phyloP scores from a whole-genome alignment of 352 stramenopile species.

The Albugo candida region DNA sequence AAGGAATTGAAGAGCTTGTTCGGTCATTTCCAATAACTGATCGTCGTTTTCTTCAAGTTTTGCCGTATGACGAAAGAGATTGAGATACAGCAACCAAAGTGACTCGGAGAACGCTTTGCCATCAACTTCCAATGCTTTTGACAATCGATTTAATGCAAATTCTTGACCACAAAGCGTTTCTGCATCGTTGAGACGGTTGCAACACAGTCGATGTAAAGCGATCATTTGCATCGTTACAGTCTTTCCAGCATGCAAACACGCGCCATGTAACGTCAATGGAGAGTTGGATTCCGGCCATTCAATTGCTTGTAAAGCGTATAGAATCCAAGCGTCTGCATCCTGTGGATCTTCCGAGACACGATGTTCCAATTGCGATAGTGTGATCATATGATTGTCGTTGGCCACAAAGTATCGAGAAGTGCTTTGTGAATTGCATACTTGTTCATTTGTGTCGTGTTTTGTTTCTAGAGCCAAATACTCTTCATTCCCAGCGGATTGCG shows the following conservation, averaged over 20 bases:
- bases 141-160: neutral
- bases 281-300: neutral
- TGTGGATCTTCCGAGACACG: conserved; percentile 2
- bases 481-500: conserved; percentile 3
- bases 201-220: too few relatives aligned
- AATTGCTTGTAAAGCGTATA: conserved; percentile 7
- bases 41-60: neutral
- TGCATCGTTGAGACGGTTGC: too few relatives aligned
- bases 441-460: neutral
- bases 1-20: neutral
- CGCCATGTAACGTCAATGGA: too few relatives aligned
- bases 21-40: neutral
- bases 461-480: conserved; percentile 2
- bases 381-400: neutral
- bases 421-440: neutral
- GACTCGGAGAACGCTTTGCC: neutral
- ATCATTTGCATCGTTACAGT: too few relatives aligned
- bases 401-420: neutral
- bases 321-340: conserved; percentile 8
- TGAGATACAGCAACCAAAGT: neutral
- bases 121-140: neutral
- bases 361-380: conserved; percentile 2
- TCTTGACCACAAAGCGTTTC: neutral
- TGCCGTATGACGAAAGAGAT: neutral
- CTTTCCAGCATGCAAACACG: too few relatives aligned